Conservation (phyloP, 208 protist species). For the Acanthamoeba lenticulata region DNA sequence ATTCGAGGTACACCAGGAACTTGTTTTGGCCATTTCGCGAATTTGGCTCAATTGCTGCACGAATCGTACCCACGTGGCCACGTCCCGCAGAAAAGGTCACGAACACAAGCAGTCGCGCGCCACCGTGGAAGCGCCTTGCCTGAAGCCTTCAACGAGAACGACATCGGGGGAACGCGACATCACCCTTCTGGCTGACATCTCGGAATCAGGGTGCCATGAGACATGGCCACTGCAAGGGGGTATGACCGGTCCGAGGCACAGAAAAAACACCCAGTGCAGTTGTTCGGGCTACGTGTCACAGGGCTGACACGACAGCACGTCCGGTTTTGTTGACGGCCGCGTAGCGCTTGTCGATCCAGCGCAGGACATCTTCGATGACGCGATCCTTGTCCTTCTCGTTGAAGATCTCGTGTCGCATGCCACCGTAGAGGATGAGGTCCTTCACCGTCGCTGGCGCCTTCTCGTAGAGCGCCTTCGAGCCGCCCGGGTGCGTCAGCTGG, state of each 20-base stretch:
- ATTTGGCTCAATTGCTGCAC: not conserved
- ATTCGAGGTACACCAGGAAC: not conserved
- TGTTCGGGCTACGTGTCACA: too few species aligned
- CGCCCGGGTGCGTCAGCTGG: constrained; percentile 10
- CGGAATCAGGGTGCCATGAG: too few species aligned
- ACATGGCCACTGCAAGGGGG: too few species aligned
- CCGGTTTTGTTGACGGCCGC: not conserved
- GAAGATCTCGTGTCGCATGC: constrained; percentile 44
- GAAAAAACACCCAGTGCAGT: too few species aligned
- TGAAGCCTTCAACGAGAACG: too few species aligned
- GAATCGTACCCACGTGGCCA: not conserved
- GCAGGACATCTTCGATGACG: not conserved
- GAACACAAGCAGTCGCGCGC: not conserved
- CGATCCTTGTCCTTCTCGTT: constrained; percentile 4
- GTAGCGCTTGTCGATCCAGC: not conserved
- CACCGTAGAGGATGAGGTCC: constrained; percentile 42
- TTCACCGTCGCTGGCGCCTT: not conserved
- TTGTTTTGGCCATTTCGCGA: not conserved
- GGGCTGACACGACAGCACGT: not conserved
- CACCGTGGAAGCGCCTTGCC: too few species aligned
- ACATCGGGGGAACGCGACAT: too few species aligned
- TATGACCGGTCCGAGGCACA: too few species aligned
- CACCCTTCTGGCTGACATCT: too few species aligned
- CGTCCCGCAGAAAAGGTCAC: not conserved
- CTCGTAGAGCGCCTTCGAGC: constrained; percentile 45